Conservation (phyloP, 495 filamentous ascomycete species). For the Emericellopsis terricola region DNA sequence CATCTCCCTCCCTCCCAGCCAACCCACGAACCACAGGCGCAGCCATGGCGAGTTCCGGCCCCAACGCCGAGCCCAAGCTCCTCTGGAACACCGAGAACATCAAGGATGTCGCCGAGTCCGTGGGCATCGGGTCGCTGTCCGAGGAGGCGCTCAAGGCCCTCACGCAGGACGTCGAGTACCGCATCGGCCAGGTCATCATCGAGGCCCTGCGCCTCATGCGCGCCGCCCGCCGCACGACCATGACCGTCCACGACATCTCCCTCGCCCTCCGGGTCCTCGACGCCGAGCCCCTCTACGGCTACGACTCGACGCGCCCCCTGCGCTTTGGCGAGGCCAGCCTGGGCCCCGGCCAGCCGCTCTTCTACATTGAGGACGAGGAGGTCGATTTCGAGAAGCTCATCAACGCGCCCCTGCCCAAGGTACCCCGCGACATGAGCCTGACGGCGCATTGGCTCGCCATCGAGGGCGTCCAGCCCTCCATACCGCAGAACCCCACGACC, state of each 20-base stretch:
- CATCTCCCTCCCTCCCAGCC: background rate
- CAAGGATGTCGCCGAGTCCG: constrained; percentile 83
- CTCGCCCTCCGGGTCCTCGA: constrained; percentile 71
- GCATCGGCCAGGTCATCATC: constrained; percentile 75
- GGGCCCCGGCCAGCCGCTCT: constrained; percentile 86
- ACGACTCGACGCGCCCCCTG: constrained; percentile 73
- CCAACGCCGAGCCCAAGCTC: constrained; percentile 11
- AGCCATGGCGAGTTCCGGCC: background rate
- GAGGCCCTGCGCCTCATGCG: constrained; percentile 94
- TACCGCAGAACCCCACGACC: constrained; percentile 84
- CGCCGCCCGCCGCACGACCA: constrained; percentile 59
- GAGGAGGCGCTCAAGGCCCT: constrained; percentile 73
- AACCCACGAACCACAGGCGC: background rate
- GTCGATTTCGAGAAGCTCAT: constrained; percentile 98
- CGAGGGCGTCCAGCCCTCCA: constrained; percentile 89
- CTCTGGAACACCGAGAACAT: constrained; percentile 96
- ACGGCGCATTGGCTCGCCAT: constrained; percentile 94
- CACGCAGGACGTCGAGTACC: constrained; percentile 86
- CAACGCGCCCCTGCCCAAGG: constrained; percentile 84
- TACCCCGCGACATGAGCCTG: constrained; percentile 81
- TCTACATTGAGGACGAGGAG: constrained; percentile 96
- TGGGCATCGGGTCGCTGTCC: constrained; percentile 61
- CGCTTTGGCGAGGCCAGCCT: constrained; percentile 86
- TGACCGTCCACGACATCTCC: constrained; percentile 73
- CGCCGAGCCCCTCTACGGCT: constrained; percentile 89